phyloP scores from a whole-genome alignment of 2,329 filamentous ascomycete species.

The Fusarium pseudonygamai region DNA sequence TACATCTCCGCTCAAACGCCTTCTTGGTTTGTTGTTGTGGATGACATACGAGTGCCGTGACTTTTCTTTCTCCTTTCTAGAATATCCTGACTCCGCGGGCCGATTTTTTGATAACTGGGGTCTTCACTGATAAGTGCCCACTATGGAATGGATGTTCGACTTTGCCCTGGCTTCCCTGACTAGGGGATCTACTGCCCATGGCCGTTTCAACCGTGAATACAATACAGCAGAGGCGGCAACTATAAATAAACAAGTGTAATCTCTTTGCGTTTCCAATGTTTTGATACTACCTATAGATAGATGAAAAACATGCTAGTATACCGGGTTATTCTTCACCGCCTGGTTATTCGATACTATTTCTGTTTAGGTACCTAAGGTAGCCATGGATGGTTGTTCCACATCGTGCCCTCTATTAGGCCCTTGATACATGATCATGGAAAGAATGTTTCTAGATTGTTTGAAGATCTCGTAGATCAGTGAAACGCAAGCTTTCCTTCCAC shows the following conservation, averaged over 20 bases:
- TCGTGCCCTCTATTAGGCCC: not conserved
- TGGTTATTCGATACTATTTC: not conserved
- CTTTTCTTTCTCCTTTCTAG: slow-evolving; percentile 4
- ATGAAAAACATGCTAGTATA: not conserved
- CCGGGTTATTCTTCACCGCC: not conserved
- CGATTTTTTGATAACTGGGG: slow-evolving; percentile 20
- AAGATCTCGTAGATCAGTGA: slow-evolving; percentile 10
- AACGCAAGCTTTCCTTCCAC: not conserved
- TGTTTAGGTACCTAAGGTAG: not conserved
- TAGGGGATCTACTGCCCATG: not conserved
- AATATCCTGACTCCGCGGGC: slow-evolving; percentile 27
- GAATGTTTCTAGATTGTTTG: not conserved
- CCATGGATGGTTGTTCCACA: not conserved
- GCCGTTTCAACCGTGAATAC: not conserved
- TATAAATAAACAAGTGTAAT: not conserved
- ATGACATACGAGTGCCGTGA: slow-evolving; percentile 22
- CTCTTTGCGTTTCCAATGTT: not conserved
- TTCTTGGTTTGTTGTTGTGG: not conserved
- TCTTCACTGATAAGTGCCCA: not conserved
- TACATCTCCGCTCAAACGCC: not conserved
- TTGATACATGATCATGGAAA: not conserved
- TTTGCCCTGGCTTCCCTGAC: not conserved
- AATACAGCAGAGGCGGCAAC: not conserved
- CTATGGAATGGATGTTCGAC: not conserved
- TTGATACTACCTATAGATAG: not conserved